Conservation (phyloP, 2,329 filamentous ascomycete species). For the Paecilomyces niveus region DNA sequence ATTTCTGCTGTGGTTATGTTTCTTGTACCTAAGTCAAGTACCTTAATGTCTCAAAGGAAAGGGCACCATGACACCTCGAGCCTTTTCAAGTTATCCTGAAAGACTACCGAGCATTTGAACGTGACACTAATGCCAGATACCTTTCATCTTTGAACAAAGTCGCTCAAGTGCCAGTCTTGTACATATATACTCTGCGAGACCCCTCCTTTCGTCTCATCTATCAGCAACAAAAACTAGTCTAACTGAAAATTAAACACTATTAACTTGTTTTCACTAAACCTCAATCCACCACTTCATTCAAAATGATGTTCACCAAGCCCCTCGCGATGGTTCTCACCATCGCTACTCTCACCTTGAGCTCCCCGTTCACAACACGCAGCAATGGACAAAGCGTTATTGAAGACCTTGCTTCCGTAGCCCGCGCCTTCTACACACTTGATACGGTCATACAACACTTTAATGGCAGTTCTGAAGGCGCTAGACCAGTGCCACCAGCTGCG, state of each 20-base stretch:
- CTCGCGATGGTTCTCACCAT: neutral
- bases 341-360: neutral
- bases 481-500: neutral
- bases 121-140: neutral
- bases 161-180: neutral
- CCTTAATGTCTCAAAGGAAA: neutral
- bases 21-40: neutral
- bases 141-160: neutral
- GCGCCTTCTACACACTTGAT: neutral
- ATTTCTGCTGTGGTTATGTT: neutral
- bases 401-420: neutral
- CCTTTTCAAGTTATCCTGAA: neutral
- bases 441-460: neutral
- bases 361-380: neutral
- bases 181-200: neutral
- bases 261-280: neutral
- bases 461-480: neutral
- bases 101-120: neutral
- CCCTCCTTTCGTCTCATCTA: neutral
- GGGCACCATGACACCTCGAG: neutral
- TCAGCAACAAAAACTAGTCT: neutral
- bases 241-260: neutral
- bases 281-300: neutral
- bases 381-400: neutral
- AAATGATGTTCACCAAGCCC: neutral